phyloP scores from a whole-genome alignment of 2,329 filamentous ascomycete species.

The Trichoderma brevicompactum region DNA sequence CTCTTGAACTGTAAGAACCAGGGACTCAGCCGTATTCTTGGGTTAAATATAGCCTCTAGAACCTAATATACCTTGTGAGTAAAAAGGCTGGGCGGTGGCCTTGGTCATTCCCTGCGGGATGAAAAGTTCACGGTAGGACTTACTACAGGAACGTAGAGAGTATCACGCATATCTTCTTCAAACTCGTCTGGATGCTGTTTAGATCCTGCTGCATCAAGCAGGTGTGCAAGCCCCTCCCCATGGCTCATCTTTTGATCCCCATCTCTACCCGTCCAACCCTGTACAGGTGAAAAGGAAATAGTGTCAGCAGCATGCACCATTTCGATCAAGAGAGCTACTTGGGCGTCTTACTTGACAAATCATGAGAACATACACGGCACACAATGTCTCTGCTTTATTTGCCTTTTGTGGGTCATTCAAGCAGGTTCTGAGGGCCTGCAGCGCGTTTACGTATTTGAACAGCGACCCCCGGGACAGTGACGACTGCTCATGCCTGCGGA shows the following conservation, averaged over 20 bases:
- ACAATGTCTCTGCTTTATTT: slow-evolving; percentile 42
- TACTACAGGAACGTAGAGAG: slow-evolving; percentile 43
- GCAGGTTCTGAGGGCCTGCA: slow-evolving; percentile 37
- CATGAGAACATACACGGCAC: slow-evolving; percentile 45
- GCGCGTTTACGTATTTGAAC: slow-evolving; percentile 40
- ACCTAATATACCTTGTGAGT: slow-evolving; percentile 33
- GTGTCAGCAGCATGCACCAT: not conserved
- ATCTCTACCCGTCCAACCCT: slow-evolving; percentile 41
- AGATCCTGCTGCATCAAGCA: slow-evolving; percentile 38
- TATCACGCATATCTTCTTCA: slow-evolving; percentile 38
- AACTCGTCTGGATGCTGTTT: slow-evolving; percentile 37
- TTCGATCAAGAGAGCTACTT: not conserved
- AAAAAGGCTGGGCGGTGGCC: too few species aligned
- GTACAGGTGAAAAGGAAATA: not conserved
- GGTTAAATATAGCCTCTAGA: slow-evolving; percentile 41
- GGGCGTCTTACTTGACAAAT: slow-evolving; percentile 41
- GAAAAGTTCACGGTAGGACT: slow-evolving; percentile 4
- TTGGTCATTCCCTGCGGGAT: not conserved
- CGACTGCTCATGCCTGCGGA: slow-evolving; percentile 34
- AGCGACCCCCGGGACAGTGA: slow-evolving; percentile 32
- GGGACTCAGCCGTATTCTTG: slow-evolving; percentile 34
- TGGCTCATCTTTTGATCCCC: slow-evolving; percentile 38
- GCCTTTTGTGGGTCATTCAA: slow-evolving; percentile 38
- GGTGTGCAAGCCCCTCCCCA: slow-evolving; percentile 40
- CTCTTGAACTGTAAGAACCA: slow-evolving; percentile 32